A percentile compares a stretch with the other conserved stretches of the same genome.
Evolutionary conservation across 768 basidiomycete genomes (phyloP).

Genomic region (Symmetrospora coprosmae): DNA sequence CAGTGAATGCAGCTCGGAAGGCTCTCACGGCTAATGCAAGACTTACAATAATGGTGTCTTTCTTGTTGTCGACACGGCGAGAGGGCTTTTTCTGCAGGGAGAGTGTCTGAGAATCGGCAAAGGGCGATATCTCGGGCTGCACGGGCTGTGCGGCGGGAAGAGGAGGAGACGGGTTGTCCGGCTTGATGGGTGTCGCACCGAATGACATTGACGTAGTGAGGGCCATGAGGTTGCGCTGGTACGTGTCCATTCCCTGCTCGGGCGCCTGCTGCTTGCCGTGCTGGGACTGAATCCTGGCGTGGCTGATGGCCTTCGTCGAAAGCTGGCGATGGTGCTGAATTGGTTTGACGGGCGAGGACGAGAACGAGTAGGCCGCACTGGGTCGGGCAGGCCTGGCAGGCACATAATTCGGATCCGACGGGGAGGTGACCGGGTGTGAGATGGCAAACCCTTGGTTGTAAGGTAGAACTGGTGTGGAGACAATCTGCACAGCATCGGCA

Average conservation of each 20-base stretch:
- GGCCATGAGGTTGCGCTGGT: slow-evolving; percentile 7
- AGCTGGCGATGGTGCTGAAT: neutral
- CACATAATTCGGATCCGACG: neutral
- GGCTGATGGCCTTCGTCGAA: neutral
- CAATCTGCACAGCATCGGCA: no score
- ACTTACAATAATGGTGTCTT: slow-evolving; percentile 10
- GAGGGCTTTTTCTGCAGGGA: neutral
- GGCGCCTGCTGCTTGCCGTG: no score
- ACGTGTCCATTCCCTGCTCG: neutral
- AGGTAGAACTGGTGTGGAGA: no score
- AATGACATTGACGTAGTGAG: slow-evolving; percentile 6
- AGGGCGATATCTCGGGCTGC: neutral
- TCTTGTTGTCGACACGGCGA: neutral
- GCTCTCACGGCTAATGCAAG: neutral
- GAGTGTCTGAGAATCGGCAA: neutral
- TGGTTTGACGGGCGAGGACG: neutral
- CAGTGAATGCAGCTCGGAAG: no score
- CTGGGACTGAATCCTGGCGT: no score
- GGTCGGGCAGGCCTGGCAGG: neutral
- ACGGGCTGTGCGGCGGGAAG: neutral
- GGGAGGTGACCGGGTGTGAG: no score
- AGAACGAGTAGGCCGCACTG: neutral
- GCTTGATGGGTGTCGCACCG: slow-evolving; percentile 4
- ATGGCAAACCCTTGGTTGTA: no score
- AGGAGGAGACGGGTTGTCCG: neutral